phyloP scores from a whole-genome alignment of 805 yeast genomes.

The Myxozyma udenii region DNA sequence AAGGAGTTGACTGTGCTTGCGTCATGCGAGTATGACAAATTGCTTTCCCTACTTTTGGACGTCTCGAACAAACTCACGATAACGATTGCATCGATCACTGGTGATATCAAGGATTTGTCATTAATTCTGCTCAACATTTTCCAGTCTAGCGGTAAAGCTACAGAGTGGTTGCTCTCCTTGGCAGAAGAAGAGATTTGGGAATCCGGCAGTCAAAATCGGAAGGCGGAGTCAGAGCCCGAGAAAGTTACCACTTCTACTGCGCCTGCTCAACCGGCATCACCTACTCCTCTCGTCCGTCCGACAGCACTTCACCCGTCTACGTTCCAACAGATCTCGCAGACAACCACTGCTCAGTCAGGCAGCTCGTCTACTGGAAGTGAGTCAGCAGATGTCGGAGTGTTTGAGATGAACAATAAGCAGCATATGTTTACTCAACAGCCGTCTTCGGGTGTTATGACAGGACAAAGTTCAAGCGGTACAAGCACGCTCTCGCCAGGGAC shows the following conservation, averaged over 20 bases:
- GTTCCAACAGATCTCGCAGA: background rate
- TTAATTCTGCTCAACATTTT: conserved; percentile 64
- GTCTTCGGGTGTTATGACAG: background rate
- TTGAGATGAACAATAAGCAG: background rate
- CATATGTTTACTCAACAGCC: background rate
- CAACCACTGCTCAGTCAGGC: background rate
- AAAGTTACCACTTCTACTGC: background rate
- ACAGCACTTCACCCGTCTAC: background rate
- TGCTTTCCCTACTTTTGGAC: conserved; percentile 57
- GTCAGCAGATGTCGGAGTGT: background rate
- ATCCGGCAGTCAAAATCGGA: conserved; percentile 13
- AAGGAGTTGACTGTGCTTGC: conserved; percentile 44
- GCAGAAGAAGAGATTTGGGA: conserved; percentile 60
- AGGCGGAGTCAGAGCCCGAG: background rate
- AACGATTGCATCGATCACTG: conserved; percentile 43
- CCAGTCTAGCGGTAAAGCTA: conserved; percentile 64
- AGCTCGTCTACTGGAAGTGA: background rate
- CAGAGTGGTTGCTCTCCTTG: conserved; percentile 68
- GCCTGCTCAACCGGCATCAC: too few relatives aligned
- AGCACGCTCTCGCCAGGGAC: conserved; percentile 23
- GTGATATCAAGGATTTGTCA: conserved; percentile 34
- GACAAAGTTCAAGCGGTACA: conserved; percentile 7
- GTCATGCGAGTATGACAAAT: conserved; percentile 54
- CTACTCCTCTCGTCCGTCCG: background rate
- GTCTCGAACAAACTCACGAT: conserved; percentile 36